Percentiles rank a stretch among this genome's conserved stretches.
phyloP scores from a whole-genome alignment of 129 eudicot genomes.

The Lonicera japonica region DNA sequence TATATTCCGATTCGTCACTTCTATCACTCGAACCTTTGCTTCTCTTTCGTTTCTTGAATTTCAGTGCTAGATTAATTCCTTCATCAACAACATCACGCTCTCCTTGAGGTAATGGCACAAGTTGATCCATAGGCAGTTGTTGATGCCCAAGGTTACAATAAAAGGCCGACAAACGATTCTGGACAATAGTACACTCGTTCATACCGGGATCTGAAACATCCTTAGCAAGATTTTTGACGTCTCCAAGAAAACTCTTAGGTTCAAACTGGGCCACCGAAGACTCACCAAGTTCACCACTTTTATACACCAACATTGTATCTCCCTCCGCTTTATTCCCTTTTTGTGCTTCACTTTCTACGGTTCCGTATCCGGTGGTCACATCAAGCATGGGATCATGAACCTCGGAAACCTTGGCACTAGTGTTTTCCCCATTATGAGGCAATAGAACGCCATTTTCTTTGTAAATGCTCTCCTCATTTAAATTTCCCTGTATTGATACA shows the following conservation, averaged over 20 bases:
- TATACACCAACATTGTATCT: constrained; percentile 9
- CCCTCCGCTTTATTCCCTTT: constrained; percentile 12
- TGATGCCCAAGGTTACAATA: constrained; percentile 49
- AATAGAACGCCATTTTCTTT: constrained; percentile 5
- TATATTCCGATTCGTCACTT: background rate
- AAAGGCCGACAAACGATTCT: constrained; percentile 51
- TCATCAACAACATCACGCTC: constrained; percentile 9
- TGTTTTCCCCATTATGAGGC: background rate
- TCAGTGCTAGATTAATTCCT: background rate
- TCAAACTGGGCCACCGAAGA: constrained; percentile 35
- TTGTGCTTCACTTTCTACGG: background rate
- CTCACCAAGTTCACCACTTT: constrained; percentile 11
- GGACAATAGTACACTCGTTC: constrained; percentile 29
- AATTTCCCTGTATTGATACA: constrained; percentile 3
- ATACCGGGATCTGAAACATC: constrained; percentile 14
- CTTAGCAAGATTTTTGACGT: constrained; percentile 31
- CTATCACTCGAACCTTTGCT: background rate
- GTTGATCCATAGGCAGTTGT: constrained; percentile 49
- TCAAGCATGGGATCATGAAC: no score
- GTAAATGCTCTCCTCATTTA: background rate
- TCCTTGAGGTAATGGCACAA: constrained; percentile 14
- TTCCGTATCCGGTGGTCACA: background rate
- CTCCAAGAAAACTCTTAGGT: constrained; percentile 35
- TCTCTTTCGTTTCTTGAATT: background rate
- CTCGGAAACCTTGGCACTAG: background rate